Evolutionary conservation across 208 protist genomes (phyloP), one percentile per base, ranked within the genome.

Genomic region (Trypanosoma boissoni): DNA sequence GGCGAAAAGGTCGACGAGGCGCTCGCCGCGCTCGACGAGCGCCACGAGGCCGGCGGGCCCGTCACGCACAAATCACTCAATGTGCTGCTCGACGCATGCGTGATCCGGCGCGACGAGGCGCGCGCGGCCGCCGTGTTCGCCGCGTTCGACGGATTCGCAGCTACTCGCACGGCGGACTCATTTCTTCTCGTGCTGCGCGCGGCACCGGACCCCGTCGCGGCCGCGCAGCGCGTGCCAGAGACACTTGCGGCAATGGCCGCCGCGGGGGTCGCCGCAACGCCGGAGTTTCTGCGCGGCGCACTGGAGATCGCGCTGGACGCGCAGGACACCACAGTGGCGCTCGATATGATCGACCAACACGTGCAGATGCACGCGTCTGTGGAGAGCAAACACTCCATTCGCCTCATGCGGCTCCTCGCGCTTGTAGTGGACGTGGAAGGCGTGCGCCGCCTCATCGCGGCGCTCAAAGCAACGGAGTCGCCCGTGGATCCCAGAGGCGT

Each of bases 81-180:
- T 50, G 37, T 91, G 10, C 23, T 94, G n/a, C 49, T 91, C 29
- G 86, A 82, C 12, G 82, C 86, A 2, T 85, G 68, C 53, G 74
- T 75, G n/a, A 24, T 63, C 9, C 49, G 60, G 0, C 70, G 72
- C 36, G 75, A 83, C 28, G 56, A 67, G n/a, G 46, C 46, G 29
- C 55, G 49, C 1, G 77, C 80, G 4, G 80, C 81, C 36, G 51
- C 54, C 21, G 44, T 91, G 14, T 62, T 89, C 49, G 34, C 52
- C 18, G 28, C 72, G 21, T 90, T 79, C 58, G 42, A 51, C 0
- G 58, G 46, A 37, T 74, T 80, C 46, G 70, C 64, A 1, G 52
- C 53, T 16, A 1, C 3, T 12, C 62, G 64, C 5, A 82, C 64
- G 12, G 21, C 64, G n/a, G 48, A 63, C 29, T 82, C 82, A 16